A percentile compares a stretch with the other conserved stretches of the same genome.
Evolutionary conservation across 805 yeast species (phyloP).

Genomic region (Starmerella khaoyaiensis): DNA sequence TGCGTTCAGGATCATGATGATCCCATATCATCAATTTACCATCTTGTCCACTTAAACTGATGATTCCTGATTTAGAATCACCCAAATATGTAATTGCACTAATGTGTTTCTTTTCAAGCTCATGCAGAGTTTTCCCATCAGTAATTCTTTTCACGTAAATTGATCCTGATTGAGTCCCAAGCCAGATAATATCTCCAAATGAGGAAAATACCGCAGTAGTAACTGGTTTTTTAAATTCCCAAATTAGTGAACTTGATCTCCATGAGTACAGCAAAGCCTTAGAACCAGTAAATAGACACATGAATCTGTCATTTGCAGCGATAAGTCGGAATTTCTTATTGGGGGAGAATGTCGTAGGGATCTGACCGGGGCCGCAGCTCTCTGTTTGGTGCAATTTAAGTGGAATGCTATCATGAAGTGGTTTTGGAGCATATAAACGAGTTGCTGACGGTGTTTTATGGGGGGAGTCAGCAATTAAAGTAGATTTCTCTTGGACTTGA

Average conservation of each 20-base stretch:
- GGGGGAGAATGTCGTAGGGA: constrained; percentile 8
- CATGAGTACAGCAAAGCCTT: constrained; percentile 11
- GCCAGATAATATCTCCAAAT: constrained; percentile 10
- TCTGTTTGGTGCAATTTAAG: constrained; percentile 12
- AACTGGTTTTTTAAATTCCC: constrained; percentile 9
- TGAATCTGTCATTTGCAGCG: constrained; percentile 12
- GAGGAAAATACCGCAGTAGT: constrained; percentile 8
- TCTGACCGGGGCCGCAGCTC: constrained; percentile 9
- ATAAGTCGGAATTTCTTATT: constrained; percentile 4
- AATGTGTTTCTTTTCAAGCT: constrained; percentile 9
- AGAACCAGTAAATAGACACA: constrained; percentile 5
- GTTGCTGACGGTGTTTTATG: neutral
- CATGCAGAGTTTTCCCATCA: constrained; percentile 1
- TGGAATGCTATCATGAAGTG: constrained; percentile 4
- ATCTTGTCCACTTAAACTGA: constrained; percentile 27
- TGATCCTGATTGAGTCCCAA: constrained; percentile 8
- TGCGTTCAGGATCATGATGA: constrained; percentile 14
- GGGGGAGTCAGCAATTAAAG: neutral
- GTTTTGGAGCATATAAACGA: constrained; percentile 11
- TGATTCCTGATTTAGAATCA: constrained; percentile 2
- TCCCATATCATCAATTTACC: constrained; percentile 30
- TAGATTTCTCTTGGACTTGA: neutral
- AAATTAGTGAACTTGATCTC: constrained; percentile 12
- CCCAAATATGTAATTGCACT: constrained; percentile 11
- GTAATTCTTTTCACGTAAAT: neutral